Conservation (phyloP, 495 filamentous ascomycete genomes). For the Penicillium psychrofluorescens region DNA sequence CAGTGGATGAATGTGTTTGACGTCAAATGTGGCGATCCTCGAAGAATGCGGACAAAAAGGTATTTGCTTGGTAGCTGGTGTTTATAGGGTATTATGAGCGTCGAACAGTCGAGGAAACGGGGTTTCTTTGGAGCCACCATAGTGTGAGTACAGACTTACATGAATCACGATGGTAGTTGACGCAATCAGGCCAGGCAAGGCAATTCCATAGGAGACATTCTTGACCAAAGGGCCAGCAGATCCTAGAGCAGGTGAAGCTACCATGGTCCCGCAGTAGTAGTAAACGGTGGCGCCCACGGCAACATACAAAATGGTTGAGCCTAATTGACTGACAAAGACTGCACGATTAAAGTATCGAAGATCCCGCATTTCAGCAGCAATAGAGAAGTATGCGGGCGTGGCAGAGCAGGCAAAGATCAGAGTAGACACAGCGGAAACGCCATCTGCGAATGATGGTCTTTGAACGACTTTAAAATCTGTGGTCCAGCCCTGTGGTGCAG, state of each 20-base stretch:
- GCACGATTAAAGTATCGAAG: conserved; percentile 54
- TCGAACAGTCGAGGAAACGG: too few species aligned
- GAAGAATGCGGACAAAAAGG: conserved; percentile 28
- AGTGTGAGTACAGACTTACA: conserved; percentile 17
- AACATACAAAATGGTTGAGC: conserved; percentile 56
- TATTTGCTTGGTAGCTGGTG: conserved; percentile 18
- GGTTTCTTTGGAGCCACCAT: too few species aligned
- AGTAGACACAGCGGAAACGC: conserved; percentile 57
- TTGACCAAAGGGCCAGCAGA: conserved; percentile 54
- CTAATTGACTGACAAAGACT: conserved; percentile 35
- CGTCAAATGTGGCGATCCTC: conserved; percentile 24
- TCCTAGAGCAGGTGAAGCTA: conserved; percentile 62
- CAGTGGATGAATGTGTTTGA: conserved; percentile 23
- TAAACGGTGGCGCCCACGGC: conserved; percentile 62
- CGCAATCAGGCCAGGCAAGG: conserved; percentile 49
- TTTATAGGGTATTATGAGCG: too few species aligned
- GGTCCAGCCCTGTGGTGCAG: conserved; percentile 26
- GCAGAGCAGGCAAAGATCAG: conserved; percentile 60
- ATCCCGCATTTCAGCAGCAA: conserved; percentile 69
- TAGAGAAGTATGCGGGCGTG: conserved; percentile 60
- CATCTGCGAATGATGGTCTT: conserved; percentile 22
- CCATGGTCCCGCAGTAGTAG: conserved; percentile 58
- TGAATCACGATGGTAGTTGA: conserved; percentile 23
- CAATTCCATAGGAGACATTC: conserved; percentile 68
- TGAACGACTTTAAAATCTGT: conserved; percentile 25